phyloP scores from a whole-genome alignment of 2,329 filamentous ascomycete genomes.

The Nakataea oryzae region DNA sequence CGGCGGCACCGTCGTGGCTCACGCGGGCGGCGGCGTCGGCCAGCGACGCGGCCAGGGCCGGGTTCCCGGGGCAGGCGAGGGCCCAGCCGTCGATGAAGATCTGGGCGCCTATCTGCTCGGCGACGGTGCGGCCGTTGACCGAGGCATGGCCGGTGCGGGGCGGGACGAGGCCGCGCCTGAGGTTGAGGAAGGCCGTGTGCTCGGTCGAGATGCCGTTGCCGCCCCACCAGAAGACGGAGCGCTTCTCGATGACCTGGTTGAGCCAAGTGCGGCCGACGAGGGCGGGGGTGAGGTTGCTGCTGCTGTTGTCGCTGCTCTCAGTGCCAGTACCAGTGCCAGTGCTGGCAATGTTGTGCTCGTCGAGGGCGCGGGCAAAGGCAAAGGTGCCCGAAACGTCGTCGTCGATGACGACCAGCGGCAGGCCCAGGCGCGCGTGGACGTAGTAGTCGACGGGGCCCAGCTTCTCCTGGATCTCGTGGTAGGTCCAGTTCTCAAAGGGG shows the following conservation, averaged over 20 bases:
- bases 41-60: slow-evolving; percentile 18
- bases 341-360: slow-evolving; percentile 15
- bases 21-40: slow-evolving; percentile 21
- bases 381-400: slow-evolving; percentile 25
- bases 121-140: slow-evolving; percentile 19
- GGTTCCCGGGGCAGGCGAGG: slow-evolving; percentile 19
- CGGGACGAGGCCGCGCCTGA: slow-evolving; percentile 22
- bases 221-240: slow-evolving; percentile 26
- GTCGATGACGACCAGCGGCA: slow-evolving; percentile 20
- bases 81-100: slow-evolving; percentile 28
- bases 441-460: slow-evolving; percentile 21
- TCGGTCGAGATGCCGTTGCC: slow-evolving; percentile 25
- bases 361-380: slow-evolving; percentile 22
- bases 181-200: slow-evolving; percentile 25
- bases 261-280: slow-evolving; percentile 20
- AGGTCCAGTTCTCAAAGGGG: slow-evolving; percentile 25
- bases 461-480: slow-evolving; percentile 18
- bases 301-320: too few relatives aligned
- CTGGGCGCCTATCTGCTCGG: slow-evolving; percentile 26
- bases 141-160: slow-evolving; percentile 18
- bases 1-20: slow-evolving; percentile 26
- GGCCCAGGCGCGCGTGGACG: slow-evolving; percentile 17
- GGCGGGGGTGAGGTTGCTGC: slow-evolving; percentile 8
- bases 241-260: slow-evolving; percentile 18
- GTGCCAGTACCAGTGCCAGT: too few relatives aligned